Percentiles rank a stretch among this genome's conserved stretches.
These are phyloP conservation scores for Pythium aphanidermatum DNA, from an alignment of 352 stramenopile species.

Conservation along the genomic window DNA sequence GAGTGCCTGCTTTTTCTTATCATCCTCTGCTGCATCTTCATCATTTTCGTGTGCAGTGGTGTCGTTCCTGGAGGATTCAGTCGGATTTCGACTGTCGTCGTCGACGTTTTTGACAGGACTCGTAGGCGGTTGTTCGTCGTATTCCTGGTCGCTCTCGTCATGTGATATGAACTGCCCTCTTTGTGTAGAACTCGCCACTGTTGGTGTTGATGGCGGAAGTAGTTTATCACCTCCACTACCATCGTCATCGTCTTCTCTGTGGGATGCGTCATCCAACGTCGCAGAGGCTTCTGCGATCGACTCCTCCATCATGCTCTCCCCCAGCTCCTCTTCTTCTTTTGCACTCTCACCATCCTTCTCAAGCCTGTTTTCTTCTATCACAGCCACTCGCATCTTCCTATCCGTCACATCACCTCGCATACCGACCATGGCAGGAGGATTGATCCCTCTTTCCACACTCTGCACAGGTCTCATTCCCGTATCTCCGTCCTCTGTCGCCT, in stretches of 20 bases:
- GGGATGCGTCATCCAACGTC: slow-evolving; percentile 21
- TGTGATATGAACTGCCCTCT: too few species aligned
- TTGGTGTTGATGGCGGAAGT: too few species aligned
- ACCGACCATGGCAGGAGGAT: too few species aligned
- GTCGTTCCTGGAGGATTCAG: too few species aligned
- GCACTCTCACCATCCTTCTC: slow-evolving; percentile 12
- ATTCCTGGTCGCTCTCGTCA: too few species aligned
- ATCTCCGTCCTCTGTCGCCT: slow-evolving; percentile 9
- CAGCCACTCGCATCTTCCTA: not conserved
- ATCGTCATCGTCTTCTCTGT: slow-evolving; percentile 3
- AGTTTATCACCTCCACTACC: too few species aligned
- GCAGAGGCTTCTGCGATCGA: slow-evolving; percentile 32
- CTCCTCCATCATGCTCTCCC: slow-evolving; percentile 35
- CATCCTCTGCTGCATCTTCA: slow-evolving; percentile 24
- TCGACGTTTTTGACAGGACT: too few species aligned
- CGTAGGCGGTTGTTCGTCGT: too few species aligned
- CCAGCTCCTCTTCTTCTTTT: slow-evolving; percentile 23
- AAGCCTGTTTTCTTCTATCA: not conserved
- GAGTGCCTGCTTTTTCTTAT: slow-evolving; percentile 34
- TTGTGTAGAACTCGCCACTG: too few species aligned
- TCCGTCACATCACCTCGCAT: not conserved
- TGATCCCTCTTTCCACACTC: too few species aligned
- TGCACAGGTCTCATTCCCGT: too few species aligned
- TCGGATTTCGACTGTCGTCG: not conserved
- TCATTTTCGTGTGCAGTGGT: slow-evolving; percentile 3